Percentiles rank a stretch among this genome's conserved stretches.
These are phyloP conservation scores for Ceratobasidium sp. DNA, from an alignment of 1,284 basidiomycete genomes.

Conservation along the genomic window DNA sequence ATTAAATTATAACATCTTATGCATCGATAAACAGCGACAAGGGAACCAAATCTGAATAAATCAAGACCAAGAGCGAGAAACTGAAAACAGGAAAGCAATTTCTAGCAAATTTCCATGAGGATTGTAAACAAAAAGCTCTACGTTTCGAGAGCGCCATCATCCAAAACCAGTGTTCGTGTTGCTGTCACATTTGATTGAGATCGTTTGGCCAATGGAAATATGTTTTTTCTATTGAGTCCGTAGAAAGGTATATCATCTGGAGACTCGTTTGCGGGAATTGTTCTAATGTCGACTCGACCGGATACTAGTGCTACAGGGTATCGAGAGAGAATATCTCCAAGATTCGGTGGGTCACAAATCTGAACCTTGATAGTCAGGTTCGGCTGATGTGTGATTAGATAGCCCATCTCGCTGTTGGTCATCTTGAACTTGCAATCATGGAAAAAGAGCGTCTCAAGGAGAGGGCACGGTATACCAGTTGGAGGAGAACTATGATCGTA, in stretches of 20 bases:
- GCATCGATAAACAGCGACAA: too few relatives aligned
- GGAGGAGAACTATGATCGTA: too few relatives aligned
- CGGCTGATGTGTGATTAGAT: background rate
- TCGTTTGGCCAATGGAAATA: background rate
- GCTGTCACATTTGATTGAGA: background rate
- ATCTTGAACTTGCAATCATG: slow-evolving; percentile 6
- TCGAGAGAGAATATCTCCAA: background rate
- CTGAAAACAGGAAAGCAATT: too few relatives aligned
- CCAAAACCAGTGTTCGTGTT: background rate
- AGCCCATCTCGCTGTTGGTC: background rate
- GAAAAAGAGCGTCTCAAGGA: background rate
- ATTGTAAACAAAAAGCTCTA: too few relatives aligned
- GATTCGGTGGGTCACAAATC: background rate
- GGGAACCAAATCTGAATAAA: too few relatives aligned
- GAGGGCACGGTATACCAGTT: background rate
- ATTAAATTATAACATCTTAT: too few relatives aligned
- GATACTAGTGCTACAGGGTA: background rate
- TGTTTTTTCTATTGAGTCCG: background rate
- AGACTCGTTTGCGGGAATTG: background rate
- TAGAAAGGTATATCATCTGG: background rate
- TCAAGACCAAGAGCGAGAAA: too few relatives aligned
- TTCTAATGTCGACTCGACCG: background rate
- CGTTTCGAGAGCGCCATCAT: background rate
- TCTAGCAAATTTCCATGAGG: too few relatives aligned
- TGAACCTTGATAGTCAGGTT: background rate